Evolutionary conservation across 768 basidiomycete species (phyloP).

Genomic region (Mycena galopus): DNA sequence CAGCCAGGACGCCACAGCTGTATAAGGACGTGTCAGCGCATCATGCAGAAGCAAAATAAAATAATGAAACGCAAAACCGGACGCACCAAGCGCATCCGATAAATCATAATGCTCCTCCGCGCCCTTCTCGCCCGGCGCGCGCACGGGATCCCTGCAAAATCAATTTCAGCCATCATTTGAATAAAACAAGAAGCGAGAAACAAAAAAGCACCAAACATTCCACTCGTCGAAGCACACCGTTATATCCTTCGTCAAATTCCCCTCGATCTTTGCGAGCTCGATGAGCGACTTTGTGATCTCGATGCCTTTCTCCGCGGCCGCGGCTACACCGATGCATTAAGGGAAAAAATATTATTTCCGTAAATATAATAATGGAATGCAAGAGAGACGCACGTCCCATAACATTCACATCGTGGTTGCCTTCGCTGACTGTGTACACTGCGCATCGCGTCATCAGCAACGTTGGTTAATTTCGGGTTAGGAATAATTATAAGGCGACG

Average conservation of each 20-base stretch:
- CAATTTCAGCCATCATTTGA: not conserved
- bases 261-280: constrained; percentile 62
- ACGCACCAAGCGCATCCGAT: constrained; percentile 61
- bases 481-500: no score
- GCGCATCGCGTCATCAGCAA: not conserved
- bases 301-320: constrained; percentile 66
- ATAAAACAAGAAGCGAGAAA: not conserved
- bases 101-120: constrained; percentile 68
- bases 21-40: constrained; percentile 13
- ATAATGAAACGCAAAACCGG: not conserved
- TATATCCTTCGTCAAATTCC: constrained; percentile 50
- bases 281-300: constrained; percentile 65
- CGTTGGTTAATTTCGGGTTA: not conserved
- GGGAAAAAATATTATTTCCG: not conserved
- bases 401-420: constrained; percentile 64
- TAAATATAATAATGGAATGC: not conserved
- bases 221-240: constrained; percentile 68
- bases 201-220: constrained; percentile 61
- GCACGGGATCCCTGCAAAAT: constrained; percentile 56
- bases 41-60: no score
- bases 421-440: constrained; percentile 59
- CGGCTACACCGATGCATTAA: constrained; percentile 45
- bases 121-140: constrained; percentile 62
- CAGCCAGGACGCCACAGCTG: constrained; percentile 71
- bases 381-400: constrained; percentile 60